These are phyloP conservation scores for Tribonema minus DNA, from an alignment of 108 stramenopile species.

Conservation along the genomic window DNA sequence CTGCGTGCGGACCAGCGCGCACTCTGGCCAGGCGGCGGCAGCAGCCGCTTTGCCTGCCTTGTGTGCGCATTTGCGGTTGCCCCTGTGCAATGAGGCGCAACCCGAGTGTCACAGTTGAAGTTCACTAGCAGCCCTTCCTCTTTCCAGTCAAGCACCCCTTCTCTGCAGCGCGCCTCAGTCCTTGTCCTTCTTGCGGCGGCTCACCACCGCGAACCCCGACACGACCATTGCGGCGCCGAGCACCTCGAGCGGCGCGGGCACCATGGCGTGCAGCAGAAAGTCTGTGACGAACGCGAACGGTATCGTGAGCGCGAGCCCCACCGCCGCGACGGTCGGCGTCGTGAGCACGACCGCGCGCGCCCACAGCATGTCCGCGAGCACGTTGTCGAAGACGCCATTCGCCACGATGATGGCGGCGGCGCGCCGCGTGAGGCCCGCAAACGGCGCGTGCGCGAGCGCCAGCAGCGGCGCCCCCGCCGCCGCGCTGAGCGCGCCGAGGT, in stretches of 20 bases:
- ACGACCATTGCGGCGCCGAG: conserved; percentile 2
- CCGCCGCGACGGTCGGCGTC: conserved; percentile 89
- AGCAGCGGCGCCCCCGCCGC: conserved; percentile 16
- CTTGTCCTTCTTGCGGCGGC: too few species aligned
- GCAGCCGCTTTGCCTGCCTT: too few species aligned
- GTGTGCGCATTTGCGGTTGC: too few species aligned
- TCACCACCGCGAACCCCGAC: conserved; percentile 9
- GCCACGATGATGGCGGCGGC: conserved; percentile 16
- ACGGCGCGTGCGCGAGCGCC: conserved; percentile 1
- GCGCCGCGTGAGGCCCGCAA: background rate
- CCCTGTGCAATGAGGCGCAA: too few species aligned
- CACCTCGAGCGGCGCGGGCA: background rate
- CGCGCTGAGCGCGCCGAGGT: conserved; percentile 76
- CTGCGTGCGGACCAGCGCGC: too few species aligned
- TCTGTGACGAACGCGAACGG: conserved; percentile 85
- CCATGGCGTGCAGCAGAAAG: conserved; percentile 19
- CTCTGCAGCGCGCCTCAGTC: too few species aligned
- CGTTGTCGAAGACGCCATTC: conserved; percentile 30
- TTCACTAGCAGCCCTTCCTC: too few species aligned
- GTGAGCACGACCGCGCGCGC: conserved; percentile 88
- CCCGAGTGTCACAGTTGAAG: too few species aligned
- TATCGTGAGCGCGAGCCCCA: conserved; percentile 90
- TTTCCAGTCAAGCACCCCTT: too few species aligned
- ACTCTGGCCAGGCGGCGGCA: too few species aligned
- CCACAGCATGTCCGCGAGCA: conserved; percentile 65